Conservation (phyloP, 2,329 filamentous ascomycete species). For the Stenocarpella maydis region DNA sequence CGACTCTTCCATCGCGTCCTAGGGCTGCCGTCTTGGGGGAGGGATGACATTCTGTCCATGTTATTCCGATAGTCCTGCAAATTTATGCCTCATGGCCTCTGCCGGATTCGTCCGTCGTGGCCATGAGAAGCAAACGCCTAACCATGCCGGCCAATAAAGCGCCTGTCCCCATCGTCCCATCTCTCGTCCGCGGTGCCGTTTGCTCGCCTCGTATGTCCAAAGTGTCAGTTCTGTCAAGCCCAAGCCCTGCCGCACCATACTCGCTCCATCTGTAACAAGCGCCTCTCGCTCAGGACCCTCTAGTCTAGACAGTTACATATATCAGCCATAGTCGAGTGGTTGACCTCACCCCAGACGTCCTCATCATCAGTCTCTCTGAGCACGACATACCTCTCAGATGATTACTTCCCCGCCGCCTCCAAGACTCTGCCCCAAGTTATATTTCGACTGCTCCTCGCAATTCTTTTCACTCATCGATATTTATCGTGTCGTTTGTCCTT, state of each 20-base stretch:
- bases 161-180: slow-evolving; percentile 13
- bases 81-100: slow-evolving; percentile 29
- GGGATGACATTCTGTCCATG: neutral
- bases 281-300: neutral
- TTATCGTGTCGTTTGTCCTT: neutral
- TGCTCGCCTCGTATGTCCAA: slow-evolving; percentile 31
- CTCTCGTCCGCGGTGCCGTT: slow-evolving; percentile 9
- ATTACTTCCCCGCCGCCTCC: neutral
- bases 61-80: slow-evolving; percentile 24
- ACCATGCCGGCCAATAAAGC: slow-evolving; percentile 22
- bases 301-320: slow-evolving; percentile 17
- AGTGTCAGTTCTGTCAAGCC: slow-evolving; percentile 29
- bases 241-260: slow-evolving; percentile 16
- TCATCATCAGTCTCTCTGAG: neutral
- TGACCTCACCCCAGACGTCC: neutral
- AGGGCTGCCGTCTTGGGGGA: neutral
- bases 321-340: slow-evolving; percentile 8
- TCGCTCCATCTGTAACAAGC: slow-evolving; percentile 11
- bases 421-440: neutral
- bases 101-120: slow-evolving; percentile 15
- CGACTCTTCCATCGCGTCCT: slow-evolving; percentile 15
- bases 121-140: slow-evolving; percentile 28
- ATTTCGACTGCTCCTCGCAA: neutral
- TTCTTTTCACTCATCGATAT: neutral
- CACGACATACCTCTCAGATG: neutral